Evolutionary conservation across 2,329 filamentous ascomycete species (phyloP).

Genomic region (Cladosporium sphaerospermum): DNA sequence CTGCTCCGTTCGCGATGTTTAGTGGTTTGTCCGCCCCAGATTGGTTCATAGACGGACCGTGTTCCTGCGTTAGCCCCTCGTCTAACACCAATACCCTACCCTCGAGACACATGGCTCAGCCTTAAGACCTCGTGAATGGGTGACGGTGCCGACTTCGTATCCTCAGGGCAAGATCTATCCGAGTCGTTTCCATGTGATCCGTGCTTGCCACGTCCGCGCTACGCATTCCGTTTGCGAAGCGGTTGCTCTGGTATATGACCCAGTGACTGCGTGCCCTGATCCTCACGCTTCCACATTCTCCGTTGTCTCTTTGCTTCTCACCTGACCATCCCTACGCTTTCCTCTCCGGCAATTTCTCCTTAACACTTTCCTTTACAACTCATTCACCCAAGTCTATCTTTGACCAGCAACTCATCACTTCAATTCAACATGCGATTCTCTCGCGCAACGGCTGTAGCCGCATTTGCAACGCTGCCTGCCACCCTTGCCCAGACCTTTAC

Average conservation of each 20-base stretch:
- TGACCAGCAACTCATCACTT: background rate
- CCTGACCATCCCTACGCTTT: background rate
- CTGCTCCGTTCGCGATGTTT: background rate
- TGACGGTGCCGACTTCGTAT: background rate
- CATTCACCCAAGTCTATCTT: background rate
- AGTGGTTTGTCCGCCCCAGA: background rate
- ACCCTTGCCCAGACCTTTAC: slow-evolving; percentile 68
- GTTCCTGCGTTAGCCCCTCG: slow-evolving; percentile 1
- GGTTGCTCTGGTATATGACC: slow-evolving; percentile 2
- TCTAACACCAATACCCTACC: too few species aligned
- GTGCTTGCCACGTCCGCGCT: slow-evolving; percentile 6
- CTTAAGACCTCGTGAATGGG: slow-evolving; percentile 1
- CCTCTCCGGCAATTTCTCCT: background rate
- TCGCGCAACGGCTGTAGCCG: slow-evolving; percentile 28
- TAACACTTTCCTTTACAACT: background rate
- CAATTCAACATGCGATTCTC: slow-evolving; percentile 28
- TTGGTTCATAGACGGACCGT: background rate
- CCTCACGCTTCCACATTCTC: background rate
- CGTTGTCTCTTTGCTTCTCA: background rate
- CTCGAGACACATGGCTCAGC: background rate
- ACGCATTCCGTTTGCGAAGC: slow-evolving; percentile 8
- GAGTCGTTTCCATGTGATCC: slow-evolving; percentile 7
- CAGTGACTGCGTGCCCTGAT: slow-evolving; percentile 1
- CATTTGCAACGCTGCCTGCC: slow-evolving; percentile 38
- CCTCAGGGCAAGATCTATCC: background rate